Percentiles rank a stretch among this genome's conserved stretches.
These are phyloP conservation scores for Aspergillus hortae DNA, from an alignment of 2,329 filamentous ascomycete species.

Conservation along the genomic window DNA sequence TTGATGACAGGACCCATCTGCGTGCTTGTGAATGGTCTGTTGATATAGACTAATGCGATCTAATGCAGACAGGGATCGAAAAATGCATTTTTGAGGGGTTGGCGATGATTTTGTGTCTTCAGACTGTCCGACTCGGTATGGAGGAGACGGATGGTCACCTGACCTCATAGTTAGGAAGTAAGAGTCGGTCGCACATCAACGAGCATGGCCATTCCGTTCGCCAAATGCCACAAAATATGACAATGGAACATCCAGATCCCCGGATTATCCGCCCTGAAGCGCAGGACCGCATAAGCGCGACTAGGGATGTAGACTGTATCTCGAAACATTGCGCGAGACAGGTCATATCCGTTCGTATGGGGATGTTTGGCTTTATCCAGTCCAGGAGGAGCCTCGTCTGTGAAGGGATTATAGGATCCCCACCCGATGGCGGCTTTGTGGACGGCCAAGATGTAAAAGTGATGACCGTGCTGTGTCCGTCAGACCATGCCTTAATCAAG, in stretches of 20 bases:
- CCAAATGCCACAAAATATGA: constrained; percentile 52
- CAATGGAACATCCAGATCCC: constrained; percentile 51
- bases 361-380: constrained; percentile 3
- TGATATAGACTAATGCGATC: no score
- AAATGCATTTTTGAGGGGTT: no score
- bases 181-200: constrained; percentile 22
- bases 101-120: no score
- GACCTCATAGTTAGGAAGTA: neutral
- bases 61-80: no score
- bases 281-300: constrained; percentile 53
- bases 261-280: constrained; percentile 55
- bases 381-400: constrained; percentile 20
- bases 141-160: neutral
- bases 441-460: constrained; percentile 31
- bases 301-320: constrained; percentile 55
- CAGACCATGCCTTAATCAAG: neutral
- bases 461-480: constrained; percentile 30
- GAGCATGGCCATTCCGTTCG: constrained; percentile 44
- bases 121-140: no score
- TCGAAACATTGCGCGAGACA: constrained; percentile 42
- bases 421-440: constrained; percentile 29
- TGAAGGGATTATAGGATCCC: constrained; percentile 38
- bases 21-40: no score
- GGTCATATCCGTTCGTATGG: constrained; percentile 21
- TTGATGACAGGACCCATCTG: no score